Evolutionary conservation across 1,284 basidiomycete genomes (phyloP), one percentile per base, ranked within the genome.

Genomic region (Ceratobasidium sp.): DNA sequence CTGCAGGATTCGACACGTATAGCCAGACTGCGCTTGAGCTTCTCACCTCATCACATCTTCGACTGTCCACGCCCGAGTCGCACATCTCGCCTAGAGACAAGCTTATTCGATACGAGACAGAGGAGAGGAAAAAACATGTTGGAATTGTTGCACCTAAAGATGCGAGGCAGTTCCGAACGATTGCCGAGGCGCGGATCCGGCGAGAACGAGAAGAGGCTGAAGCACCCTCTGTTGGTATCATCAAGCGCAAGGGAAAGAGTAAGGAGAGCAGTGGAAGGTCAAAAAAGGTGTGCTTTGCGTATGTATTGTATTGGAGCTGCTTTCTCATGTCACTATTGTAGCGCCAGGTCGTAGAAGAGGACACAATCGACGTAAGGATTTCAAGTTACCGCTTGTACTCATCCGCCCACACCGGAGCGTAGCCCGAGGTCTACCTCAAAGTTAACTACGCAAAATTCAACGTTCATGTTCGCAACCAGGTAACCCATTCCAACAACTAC

Each of bases 381-480:
- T 61, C 26, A 13, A 39, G 46, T 53, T 23, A 42, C 26, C n/a
- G 53, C 69, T 18, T 49, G 68, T 9, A 55, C 64, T 51, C 33
- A 28, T 55, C 26, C 75, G 23, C 51, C 68, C 73, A 28, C 69
- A 33, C 64, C 56, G 67, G 80, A 79, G 60, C 51, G 1, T 79
- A 96, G 95, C 90, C 93, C 26, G 87, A 87, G 2, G 89, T 93
- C 28, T 93, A 93, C 85, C 94, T 97, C 83, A 91, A 94, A 63
- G 90, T 98, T 75, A 97, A 98, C 85, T 94, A 92, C 83, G 94
- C 97, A 81, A 93, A 92, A 81, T 97, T 97, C 85, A 93, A 95
- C 81, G 88, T 97, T 46, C 92, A 95, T 82, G 91, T 98, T 68
- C 93, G 97, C 49, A 97, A 98, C 85, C 89, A 93, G 84, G 95